Evolutionary conservation across 345 rosid species (phyloP), one percentile per base, ranked within the genome.

Genomic region (Tarenaya hassleriana): DNA sequence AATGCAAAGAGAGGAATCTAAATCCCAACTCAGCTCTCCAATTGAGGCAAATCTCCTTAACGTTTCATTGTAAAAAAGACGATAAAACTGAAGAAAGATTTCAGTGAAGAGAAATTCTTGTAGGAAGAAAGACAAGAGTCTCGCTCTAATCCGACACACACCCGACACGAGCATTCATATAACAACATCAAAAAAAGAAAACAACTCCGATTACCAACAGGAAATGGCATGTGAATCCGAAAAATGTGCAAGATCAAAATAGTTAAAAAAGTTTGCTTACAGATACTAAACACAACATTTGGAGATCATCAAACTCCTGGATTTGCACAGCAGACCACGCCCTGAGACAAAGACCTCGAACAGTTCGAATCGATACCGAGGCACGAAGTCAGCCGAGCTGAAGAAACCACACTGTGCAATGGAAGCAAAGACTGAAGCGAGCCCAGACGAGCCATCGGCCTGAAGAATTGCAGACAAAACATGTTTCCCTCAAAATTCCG

Each of bases 291-390:
- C 71, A 64, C 62, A 74, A 82, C 67, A 74, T 70, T 68, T 73
- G 80, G 52, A 55, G 67, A 69, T 42, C 57, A 79, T 86, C 95
- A 90, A 84, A 84, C 97, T 71, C 95, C 95, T 65, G 94, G 95
- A 61, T 86, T 80, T 42, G 94, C 94, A 83, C 77, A 78, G 88
- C 94, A 81, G 56, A 90, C 74, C 98, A 80, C 87, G 87, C 95
- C 97, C 97, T 86, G 97, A 78, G 91, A 84, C 82, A 86, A 69
- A 18, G 95, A 90, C 73, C 94, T 77, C 14, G 94, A 81, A 50
- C 77, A 75, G 59, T 35, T 73, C 16, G 94, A 64, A 75, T 90
- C 91, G 37, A 80, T 62, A 52, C 97, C 88, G 2, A 90, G 94
- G 74, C 96, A 84, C 3, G 96, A 84, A 11, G 91, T 84, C 52